A percentile compares a stretch with the other conserved stretches of the same genome.
phyloP scores from a whole-genome alignment of 1,284 basidiomycete species.

The Phellopilus nigrolimitatus region DNA sequence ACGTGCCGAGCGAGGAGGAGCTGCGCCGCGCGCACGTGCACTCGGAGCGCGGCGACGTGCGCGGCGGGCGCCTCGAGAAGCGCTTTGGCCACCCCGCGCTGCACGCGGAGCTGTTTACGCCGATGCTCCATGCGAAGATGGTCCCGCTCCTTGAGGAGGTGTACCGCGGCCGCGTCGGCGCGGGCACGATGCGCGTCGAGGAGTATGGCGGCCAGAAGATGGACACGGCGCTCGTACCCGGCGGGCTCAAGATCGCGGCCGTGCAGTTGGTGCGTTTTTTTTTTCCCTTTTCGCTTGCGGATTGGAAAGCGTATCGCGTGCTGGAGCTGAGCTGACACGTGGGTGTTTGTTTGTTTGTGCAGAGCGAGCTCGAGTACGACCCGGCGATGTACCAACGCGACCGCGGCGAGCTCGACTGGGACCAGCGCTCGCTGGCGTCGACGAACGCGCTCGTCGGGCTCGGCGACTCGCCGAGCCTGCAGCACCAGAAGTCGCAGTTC shows the following conservation, averaged over 20 bases:
- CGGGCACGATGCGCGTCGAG: slow-evolving; percentile 56
- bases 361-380: slow-evolving; percentile 74
- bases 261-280: slow-evolving; percentile 53
- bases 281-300: slow-evolving; percentile 1
- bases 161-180: slow-evolving; percentile 66
- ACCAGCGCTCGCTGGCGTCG: slow-evolving; percentile 64
- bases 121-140: slow-evolving; percentile 84
- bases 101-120: slow-evolving; percentile 76
- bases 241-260: slow-evolving; percentile 74
- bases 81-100: slow-evolving; percentile 86
- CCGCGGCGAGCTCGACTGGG: slow-evolving; percentile 78
- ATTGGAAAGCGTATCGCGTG: not conserved
- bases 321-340: slow-evolving; percentile 1
- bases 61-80: slow-evolving; percentile 68
- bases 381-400: slow-evolving; percentile 69
- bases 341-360: slow-evolving; percentile 15
- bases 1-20: slow-evolving; percentile 68
- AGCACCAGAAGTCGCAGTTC: slow-evolving; percentile 39
- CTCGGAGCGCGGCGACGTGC: slow-evolving; percentile 63
- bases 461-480: slow-evolving; percentile 33
- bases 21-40: slow-evolving; percentile 66
- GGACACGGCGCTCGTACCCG: slow-evolving; percentile 65
- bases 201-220: slow-evolving; percentile 74
- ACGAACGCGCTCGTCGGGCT: slow-evolving; percentile 49
- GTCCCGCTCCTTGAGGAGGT: slow-evolving; percentile 71